A percentile compares a stretch with the other conserved stretches of the same genome.
phyloP scores from a whole-genome alignment of 2,329 filamentous ascomycete species.

The Plectosphaerella sp. region DNA sequence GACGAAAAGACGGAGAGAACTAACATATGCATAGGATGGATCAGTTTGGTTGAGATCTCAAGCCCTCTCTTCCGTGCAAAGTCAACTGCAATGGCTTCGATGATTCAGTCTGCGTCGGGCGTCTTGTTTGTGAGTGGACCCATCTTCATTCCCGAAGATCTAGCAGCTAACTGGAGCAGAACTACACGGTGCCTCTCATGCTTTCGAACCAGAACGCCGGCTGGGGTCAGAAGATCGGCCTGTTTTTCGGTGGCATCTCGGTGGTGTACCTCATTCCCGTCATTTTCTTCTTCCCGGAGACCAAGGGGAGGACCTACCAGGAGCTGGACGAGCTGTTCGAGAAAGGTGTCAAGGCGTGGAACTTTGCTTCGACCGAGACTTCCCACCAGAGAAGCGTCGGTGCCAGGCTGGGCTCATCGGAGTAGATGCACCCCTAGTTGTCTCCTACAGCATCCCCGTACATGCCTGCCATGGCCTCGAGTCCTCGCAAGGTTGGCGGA shows the following conservation, averaged over 20 bases:
- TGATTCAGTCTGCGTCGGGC: conserved; percentile 4
- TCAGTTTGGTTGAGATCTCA: conserved; percentile 2
- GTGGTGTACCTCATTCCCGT: conserved; percentile 12
- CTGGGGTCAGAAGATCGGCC: conserved; percentile 9
- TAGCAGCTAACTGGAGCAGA: not conserved
- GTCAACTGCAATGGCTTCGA: not conserved
- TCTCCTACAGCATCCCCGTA: too few relatives aligned
- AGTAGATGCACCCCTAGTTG: not conserved
- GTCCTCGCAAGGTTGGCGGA: too few relatives aligned
- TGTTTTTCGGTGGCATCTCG: conserved; percentile 13
- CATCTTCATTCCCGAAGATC: not conserved
- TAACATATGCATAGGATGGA: not conserved
- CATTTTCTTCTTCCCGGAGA: conserved; percentile 13
- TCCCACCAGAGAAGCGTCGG: conserved; percentile 1
- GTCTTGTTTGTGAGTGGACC: conserved; percentile 1
- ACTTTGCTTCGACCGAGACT: conserved; percentile 6
- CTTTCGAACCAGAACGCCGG: conserved; percentile 11
- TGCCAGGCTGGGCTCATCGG: not conserved
- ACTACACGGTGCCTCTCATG: conserved; percentile 1
- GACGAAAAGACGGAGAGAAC: not conserved
- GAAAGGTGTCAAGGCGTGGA: conserved; percentile 12
- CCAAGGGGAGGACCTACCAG: conserved; percentile 15
- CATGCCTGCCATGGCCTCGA: too few relatives aligned
- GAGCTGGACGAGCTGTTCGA: conserved; percentile 17
- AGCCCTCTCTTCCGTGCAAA: conserved; percentile 2